Evolutionary conservation across 1,139 yeast species (phyloP), one percentile per base, ranked within the genome.

Genomic region (Blastobotrys ciferrii): DNA sequence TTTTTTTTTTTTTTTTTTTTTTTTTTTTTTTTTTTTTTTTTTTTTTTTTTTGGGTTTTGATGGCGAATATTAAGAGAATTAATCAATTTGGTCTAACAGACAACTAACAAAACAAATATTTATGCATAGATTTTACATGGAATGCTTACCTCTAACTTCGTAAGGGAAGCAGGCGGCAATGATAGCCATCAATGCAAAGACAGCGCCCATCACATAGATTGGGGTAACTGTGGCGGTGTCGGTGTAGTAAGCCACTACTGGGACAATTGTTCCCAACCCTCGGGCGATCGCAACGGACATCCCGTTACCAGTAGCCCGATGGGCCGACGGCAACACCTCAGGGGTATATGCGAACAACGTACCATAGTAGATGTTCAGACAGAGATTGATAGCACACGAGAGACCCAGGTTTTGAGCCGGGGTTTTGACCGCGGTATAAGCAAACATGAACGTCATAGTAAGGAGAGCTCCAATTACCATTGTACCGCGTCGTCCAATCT

Each of bases 261-360:
- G 83, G 4, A 77, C 78, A 54, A 78, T 65, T 39, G 74, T 70
- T 13, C 81, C 76, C 33, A 76, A 67, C n/a, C 72, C 61, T 57
- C 84, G 69, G 37, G 74, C 73, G 39, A 68, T 64, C 2, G 76
- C 72, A 44, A 77, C 69, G 13, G 79, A 71, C 25, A 80, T 57
- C 12, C 80, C 80, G 56, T 74, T 72, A 15, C 84, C 84, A 0
- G 84, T 79, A 2, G 78, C 78, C 56, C 84, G 66, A 18, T 79
- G 78, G 15, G 67, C 65, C 1, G 82, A 70, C 1, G 83, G 84
- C 61, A 80, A 68, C 20, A 77, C 80, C 60, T 80, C 84, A 0
- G 84, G 83, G 1, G 82, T 76, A 53, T 75, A 78, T 1, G 82
- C 83, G 59, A 76, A 80, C 40, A 80, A 66, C 46, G 75, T 74